Evolutionary conservation across 305 asterid species (phyloP).

Genomic region (Rubia occidens): DNA sequence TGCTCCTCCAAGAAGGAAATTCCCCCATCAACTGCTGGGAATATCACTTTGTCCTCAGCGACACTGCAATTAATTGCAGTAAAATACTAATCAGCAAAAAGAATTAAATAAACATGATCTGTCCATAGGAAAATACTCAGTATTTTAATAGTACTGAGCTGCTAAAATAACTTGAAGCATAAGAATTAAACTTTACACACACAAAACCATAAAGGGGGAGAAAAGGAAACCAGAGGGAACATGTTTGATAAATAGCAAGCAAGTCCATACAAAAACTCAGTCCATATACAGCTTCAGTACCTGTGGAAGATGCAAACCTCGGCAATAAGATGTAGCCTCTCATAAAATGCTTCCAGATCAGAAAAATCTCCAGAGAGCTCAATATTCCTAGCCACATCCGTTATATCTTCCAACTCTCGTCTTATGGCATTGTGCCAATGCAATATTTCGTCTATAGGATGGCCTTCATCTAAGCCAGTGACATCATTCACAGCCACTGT

Average conservation of each 20-base stretch:
- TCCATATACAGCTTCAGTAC: slow-evolving; percentile 14
- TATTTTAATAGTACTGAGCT: not conserved
- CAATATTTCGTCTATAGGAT: slow-evolving; percentile 39
- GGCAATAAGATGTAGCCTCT: slow-evolving; percentile 36
- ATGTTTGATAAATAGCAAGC: not conserved
- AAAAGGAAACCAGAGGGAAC: not conserved
- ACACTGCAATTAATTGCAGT: slow-evolving; percentile 23
- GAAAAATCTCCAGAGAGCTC: slow-evolving; percentile 36
- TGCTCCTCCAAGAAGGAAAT: slow-evolving; percentile 38
- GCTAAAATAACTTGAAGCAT: not conserved
- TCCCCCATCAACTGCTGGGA: slow-evolving; percentile 40
- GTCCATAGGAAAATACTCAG: not conserved
- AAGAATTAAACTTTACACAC: not conserved
- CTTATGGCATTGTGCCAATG: slow-evolving; percentile 42
- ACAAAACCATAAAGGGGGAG: not conserved
- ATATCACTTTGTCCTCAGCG: slow-evolving; percentile 41
- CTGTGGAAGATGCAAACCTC: slow-evolving; percentile 45
- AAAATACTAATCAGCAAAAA: slow-evolving; percentile 3
- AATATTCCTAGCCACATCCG: slow-evolving; percentile 33
- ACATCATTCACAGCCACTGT: slow-evolving; percentile 18
- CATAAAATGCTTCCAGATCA: slow-evolving; percentile 28
- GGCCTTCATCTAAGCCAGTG: slow-evolving; percentile 19
- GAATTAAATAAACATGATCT: not conserved
- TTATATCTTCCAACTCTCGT: slow-evolving; percentile 30
- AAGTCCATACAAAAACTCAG: not conserved